Evolutionary conservation across 108 stramenopile genomes (phyloP).

Genomic region (Chaetoceros tenuissimus): DNA sequence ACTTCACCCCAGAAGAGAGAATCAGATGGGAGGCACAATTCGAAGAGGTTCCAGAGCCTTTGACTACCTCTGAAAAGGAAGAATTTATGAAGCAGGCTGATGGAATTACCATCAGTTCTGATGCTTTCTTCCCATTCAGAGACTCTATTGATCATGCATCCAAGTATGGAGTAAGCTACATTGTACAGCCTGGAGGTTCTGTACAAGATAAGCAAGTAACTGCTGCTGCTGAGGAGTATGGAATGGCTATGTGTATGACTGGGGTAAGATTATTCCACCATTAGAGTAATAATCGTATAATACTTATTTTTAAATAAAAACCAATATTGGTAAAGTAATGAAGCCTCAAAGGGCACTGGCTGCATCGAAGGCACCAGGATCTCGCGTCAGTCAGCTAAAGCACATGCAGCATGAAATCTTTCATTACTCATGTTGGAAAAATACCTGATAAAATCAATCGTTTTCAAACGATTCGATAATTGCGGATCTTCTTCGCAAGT

Average conservation of each 20-base stretch:
- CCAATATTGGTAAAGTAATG: too few relatives aligned
- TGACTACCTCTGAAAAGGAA: conserved; percentile 88
- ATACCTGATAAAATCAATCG: too few relatives aligned
- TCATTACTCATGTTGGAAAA: too few relatives aligned
- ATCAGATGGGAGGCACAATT: conserved; percentile 85
- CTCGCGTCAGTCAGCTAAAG: too few relatives aligned
- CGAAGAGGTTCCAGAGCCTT: conserved; percentile 68
- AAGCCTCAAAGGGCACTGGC: too few relatives aligned
- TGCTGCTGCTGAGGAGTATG: conserved; percentile 90
- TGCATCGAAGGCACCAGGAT: too few relatives aligned
- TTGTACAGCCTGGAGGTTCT: conserved; percentile 96
- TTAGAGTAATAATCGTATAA: too few relatives aligned
- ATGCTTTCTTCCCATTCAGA: conserved; percentile 99
- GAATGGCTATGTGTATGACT: conserved; percentile 97
- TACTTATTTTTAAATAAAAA: too few relatives aligned
- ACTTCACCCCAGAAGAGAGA: conserved; percentile 91
- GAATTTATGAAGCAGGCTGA: conserved; percentile 73
- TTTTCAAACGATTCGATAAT: too few relatives aligned
- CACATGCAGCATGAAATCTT: too few relatives aligned
- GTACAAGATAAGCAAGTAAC: conserved; percentile 90
- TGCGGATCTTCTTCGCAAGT: too few relatives aligned
- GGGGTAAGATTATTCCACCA: conserved; percentile 97
- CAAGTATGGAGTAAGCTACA: conserved; percentile 90
- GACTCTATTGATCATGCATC: conserved; percentile 98
- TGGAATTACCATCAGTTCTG: conserved; percentile 86